phyloP scores from a whole-genome alignment of 345 rosid species.

The Chamaenerion angustifolium region DNA sequence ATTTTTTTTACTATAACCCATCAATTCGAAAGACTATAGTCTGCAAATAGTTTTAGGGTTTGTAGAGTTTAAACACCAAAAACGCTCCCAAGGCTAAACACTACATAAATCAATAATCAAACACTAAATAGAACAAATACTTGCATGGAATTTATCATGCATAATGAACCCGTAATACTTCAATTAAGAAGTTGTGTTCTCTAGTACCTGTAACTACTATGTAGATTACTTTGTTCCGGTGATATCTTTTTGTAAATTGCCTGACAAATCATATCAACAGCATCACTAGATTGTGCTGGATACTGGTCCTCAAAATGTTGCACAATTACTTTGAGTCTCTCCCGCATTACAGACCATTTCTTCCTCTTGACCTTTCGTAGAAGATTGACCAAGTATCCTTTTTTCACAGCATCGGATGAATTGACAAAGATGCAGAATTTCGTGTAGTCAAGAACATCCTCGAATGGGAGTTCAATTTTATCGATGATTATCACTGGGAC shows the following conservation, averaged over 20 bases:
- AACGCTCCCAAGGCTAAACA: too few relatives aligned
- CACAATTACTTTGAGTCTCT: constrained; percentile 43
- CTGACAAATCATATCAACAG: constrained; percentile 82
- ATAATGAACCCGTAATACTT: too few relatives aligned
- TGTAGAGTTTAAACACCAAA: too few relatives aligned
- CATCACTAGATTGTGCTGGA: constrained; percentile 61
- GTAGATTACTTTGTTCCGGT: constrained; percentile 23
- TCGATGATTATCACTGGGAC: constrained; percentile 88
- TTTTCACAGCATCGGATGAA: constrained; percentile 57
- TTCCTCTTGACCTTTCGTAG: constrained; percentile 41
- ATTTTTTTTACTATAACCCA: too few relatives aligned
- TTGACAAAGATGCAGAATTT: constrained; percentile 55
- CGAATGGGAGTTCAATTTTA: constrained; percentile 73
- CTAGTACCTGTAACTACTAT: constrained; percentile 43
- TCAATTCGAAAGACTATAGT: too few relatives aligned
- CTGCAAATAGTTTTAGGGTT: too few relatives aligned
- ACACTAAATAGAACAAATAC: too few relatives aligned
- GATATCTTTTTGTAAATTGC: constrained; percentile 50
- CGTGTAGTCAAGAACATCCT: constrained; percentile 76
- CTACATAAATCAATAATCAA: too few relatives aligned
- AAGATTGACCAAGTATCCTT: constrained; percentile 47
- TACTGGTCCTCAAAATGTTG: constrained; percentile 47
- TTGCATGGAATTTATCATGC: too few relatives aligned
- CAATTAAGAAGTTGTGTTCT: constrained; percentile 17
- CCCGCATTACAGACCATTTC: constrained; percentile 67